A percentile compares a stretch with the other conserved stretches of the same genome.
Evolutionary conservation across 176 grass and related monocot species (phyloP).

Genomic region (Aegilops bicornis): DNA sequence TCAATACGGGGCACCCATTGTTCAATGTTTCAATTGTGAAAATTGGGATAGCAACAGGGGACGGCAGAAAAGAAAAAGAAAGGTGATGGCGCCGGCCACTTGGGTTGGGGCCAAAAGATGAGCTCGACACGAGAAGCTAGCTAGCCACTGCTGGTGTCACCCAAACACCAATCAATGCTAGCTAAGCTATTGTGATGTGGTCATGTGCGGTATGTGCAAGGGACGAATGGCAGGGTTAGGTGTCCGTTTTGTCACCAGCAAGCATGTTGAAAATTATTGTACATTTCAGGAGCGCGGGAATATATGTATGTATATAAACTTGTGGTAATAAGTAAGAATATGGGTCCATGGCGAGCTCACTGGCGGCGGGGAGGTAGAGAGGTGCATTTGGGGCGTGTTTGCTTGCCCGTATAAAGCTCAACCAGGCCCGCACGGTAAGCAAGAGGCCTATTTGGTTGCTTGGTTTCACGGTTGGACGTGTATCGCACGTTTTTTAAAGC

Average conservation of each 20-base stretch:
- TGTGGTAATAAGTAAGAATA: too few species aligned
- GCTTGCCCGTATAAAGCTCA: too few species aligned
- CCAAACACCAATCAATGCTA: not conserved
- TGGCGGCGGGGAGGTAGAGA: too few species aligned
- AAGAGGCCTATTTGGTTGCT: too few species aligned
- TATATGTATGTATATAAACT: not conserved
- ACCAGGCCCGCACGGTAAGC: too few species aligned
- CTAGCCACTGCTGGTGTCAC: not conserved
- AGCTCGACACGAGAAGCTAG: not conserved
- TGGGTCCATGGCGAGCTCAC: not conserved
- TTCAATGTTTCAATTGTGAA: not conserved
- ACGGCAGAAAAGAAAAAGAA: not conserved
- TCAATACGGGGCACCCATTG: not conserved
- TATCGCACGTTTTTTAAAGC: too few species aligned
- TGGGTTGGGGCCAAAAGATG: conserved; percentile 19
- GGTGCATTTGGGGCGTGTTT: not conserved
- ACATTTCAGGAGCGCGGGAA: not conserved
- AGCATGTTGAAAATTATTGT: not conserved
- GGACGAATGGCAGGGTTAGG: conserved; percentile 27
- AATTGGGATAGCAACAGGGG: not conserved
- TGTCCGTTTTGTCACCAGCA: conserved; percentile 10
- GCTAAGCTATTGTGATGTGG: not conserved
- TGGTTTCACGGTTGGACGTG: too few species aligned
- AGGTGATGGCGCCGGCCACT: not conserved
- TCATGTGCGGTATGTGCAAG: not conserved